Base-by-base conservation (phyloP, 768 basidiomycete genomes). In the Psilocybe subaeruginosa region DNA sequence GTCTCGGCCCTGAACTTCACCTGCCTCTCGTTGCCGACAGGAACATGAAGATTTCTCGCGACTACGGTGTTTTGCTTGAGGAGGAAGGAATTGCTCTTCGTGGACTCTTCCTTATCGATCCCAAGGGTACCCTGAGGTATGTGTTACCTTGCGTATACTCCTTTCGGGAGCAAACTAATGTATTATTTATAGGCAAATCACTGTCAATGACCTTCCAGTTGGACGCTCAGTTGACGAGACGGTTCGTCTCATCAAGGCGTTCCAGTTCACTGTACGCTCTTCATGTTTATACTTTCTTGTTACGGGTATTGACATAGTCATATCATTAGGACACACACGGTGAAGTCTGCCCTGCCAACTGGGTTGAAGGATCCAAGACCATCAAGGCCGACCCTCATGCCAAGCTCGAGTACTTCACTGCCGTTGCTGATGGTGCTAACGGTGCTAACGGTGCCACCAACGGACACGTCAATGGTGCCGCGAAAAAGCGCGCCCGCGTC, bases 221-320 rank as follows among this genome's bases (percentile, higher is more conserved):
- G 95, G 95, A n/a, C 91, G 95, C 56, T 95, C 93, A 2, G 95
- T 97, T 56, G 94, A 95, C 39, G 95, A 97, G 79, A 95, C 95
- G 1, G 67, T 95, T 56, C 90, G 95, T 61, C 86, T 97, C 52
- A 79, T 97, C 77, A 88, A 96, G 76, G 95, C 95, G 19, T 95
- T 97, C 90, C 94, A 96, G 71, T 94, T 91, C 75, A 87, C 86
- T 11, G 91, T 92, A 70, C 45, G 87, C 78, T n/a, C 29, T 11
- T 47, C 23, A 29, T 12, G n/a, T 35, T 50, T 48, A 50, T 47
- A 8, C 30, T 54, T 59, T 61, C 43, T 54, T 43, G 51, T 47
- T 17, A 46, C 16, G 23, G 16, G 52, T 2, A 23, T 23, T 23
- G 23, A 23, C 23, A 23, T 23, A 2, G 23, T 23, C 45, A 31